phyloP scores from a whole-genome alignment of 768 basidiomycete genomes.

The Saitozyma podzolica region DNA sequence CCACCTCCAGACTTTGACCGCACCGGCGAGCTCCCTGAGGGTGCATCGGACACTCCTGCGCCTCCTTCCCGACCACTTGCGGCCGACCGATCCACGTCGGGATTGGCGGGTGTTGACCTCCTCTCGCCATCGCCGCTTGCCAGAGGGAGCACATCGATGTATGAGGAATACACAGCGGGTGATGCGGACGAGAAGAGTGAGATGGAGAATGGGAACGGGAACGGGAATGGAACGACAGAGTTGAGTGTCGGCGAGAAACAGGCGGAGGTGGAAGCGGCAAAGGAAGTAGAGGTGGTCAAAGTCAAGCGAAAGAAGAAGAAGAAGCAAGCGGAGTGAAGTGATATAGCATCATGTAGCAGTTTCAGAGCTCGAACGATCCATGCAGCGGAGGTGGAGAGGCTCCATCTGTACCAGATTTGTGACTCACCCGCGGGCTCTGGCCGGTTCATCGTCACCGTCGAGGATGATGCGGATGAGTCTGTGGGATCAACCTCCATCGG shows the following conservation, averaged over 20 bases:
- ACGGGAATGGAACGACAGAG: background rate
- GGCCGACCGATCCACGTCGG: conserved; percentile 1
- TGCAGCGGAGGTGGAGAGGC: background rate
- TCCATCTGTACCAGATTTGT: background rate
- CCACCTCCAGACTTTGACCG: conserved; percentile 57
- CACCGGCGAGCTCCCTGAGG: conserved; percentile 82
- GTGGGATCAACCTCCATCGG: background rate
- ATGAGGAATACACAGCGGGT: conserved; percentile 40
- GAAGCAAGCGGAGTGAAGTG: conserved; percentile 9
- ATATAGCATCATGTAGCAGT: background rate
- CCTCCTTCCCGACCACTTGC: background rate
- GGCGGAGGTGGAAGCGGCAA: conserved; percentile 12
- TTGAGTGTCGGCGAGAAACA: background rate
- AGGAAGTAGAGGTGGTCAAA: conserved; percentile 45
- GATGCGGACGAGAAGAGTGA: conserved; percentile 16
- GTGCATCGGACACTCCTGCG: conserved; percentile 29
- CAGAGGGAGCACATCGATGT: conserved; percentile 12
- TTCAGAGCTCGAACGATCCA: background rate
- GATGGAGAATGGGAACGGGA: background rate
- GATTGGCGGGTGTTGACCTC: conserved; percentile 37
- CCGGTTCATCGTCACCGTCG: too few species aligned
- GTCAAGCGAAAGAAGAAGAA: conserved; percentile 51
- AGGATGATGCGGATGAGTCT: background rate
- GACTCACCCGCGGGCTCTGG: background rate
- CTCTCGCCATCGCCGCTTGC: background rate